Evolutionary conservation across 371 early-diverging fungal species (phyloP).

Genomic region (Mucor mucedo): DNA sequence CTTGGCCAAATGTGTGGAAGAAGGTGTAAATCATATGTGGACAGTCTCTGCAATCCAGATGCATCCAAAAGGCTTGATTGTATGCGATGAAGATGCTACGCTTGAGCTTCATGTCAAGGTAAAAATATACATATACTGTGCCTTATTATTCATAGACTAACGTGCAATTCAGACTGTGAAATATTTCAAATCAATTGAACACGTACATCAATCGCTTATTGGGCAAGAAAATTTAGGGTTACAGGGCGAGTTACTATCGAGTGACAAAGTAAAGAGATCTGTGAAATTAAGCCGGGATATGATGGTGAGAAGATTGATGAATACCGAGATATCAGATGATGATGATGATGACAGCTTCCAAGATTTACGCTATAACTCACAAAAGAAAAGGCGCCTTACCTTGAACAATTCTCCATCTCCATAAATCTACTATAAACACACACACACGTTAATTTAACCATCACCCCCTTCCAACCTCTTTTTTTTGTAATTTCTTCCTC

Average conservation of each 20-base stretch:
- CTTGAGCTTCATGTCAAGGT: slow-evolving; percentile 87
- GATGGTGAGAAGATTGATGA: slow-evolving; percentile 29
- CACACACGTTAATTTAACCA: background rate
- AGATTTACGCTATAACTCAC: slow-evolving; percentile 9
- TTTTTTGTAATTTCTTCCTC: background rate
- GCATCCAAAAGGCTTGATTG: slow-evolving; percentile 87
- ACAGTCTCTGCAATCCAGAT: slow-evolving; percentile 90
- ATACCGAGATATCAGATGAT: slow-evolving; percentile 9
- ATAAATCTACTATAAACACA: slow-evolving; percentile 4
- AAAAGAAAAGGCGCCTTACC: slow-evolving; percentile 26
- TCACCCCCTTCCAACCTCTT: background rate
- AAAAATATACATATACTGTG: slow-evolving; percentile 9
- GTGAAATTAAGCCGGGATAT: slow-evolving; percentile 24
- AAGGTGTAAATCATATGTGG: slow-evolving; percentile 91
- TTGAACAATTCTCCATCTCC: slow-evolving; percentile 16
- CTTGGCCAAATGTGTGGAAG: slow-evolving; percentile 85
- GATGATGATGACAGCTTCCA: slow-evolving; percentile 18
- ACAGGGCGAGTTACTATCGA: slow-evolving; percentile 60
- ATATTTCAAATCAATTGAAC: slow-evolving; percentile 73
- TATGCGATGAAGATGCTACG: slow-evolving; percentile 91
- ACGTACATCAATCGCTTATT: slow-evolving; percentile 72
- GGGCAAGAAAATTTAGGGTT: slow-evolving; percentile 80
- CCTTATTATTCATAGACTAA: background rate
- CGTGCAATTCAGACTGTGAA: slow-evolving; percentile 5
- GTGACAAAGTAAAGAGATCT: slow-evolving; percentile 20